phyloP scores from a whole-genome alignment of 2,329 filamentous ascomycete genomes.

The Bimuria novae-zelandiae region DNA sequence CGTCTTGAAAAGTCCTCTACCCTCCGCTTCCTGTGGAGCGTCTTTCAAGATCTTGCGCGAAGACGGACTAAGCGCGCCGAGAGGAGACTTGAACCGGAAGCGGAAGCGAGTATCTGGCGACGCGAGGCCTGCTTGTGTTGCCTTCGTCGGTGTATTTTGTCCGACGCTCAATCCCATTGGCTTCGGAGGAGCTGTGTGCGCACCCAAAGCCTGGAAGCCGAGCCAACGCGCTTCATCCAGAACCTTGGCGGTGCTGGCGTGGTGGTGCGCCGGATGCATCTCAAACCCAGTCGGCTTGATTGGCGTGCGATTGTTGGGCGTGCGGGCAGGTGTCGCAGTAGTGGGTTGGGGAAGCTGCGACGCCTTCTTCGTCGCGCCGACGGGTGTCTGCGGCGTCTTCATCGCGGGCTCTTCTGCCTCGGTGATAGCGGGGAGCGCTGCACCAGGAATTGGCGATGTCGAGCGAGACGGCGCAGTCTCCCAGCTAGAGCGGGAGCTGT shows the following conservation, averaged over 20 bases:
- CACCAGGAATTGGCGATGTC: constrained; percentile 17
- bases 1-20: constrained; percentile 42
- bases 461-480: constrained; percentile 31
- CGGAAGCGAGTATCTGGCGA: constrained; percentile 63
- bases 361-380: constrained; percentile 14
- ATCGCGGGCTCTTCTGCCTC: constrained; percentile 21
- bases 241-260: constrained; percentile 73
- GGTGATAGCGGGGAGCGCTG: constrained; percentile 24
- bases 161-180: constrained; percentile 46
- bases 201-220: constrained; percentile 73
- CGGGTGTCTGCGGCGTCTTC: constrained; percentile 32
- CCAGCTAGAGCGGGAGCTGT: constrained; percentile 30
- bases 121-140: constrained; percentile 43
- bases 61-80: constrained; percentile 63
- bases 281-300: constrained; percentile 75
- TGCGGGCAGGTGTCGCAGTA: constrained; percentile 29
- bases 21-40: constrained; percentile 67
- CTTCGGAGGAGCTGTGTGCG: constrained; percentile 55
- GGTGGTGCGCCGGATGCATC: constrained; percentile 89
- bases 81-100: constrained; percentile 64
- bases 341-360: constrained; percentile 57
- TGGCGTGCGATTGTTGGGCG: constrained; percentile 66
- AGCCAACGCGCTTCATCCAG: constrained; percentile 80
- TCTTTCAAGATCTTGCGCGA: constrained; percentile 64
- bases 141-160: constrained; percentile 69